Evolutionary conservation across 2,329 filamentous ascomycete species (phyloP).

Genomic region (Penicillium brasilianum): DNA sequence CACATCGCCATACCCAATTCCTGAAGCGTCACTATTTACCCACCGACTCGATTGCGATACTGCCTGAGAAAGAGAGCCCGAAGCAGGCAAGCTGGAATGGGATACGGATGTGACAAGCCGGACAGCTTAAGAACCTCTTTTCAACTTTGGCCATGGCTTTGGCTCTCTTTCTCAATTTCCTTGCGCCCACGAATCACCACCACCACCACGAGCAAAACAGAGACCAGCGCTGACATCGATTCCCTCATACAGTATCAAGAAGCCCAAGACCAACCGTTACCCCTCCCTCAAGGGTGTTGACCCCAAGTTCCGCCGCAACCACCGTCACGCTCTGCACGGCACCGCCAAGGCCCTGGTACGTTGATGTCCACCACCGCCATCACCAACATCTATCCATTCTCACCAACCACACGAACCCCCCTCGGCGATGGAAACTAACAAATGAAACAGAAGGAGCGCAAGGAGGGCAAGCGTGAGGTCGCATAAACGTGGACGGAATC

Average conservation of each 20-base stretch:
- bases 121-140: constrained; percentile 5
- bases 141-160: constrained; percentile 6
- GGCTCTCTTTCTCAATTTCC: constrained; percentile 1
- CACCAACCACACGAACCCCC: background rate
- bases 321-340: constrained; percentile 99
- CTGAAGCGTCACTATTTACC: background rate
- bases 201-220: background rate
- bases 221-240: constrained; percentile 30
- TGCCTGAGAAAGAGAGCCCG: background rate
- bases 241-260: constrained; percentile 82
- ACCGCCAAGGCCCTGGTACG: constrained; percentile 97
- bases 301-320: constrained; percentile 99
- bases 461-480: constrained; percentile 90
- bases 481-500: constrained; percentile 63
- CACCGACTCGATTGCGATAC: constrained; percentile 2
- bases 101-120: constrained; percentile 11
- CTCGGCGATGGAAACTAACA: constrained; percentile 39
- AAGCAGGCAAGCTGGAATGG: constrained; percentile 16
- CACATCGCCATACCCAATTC: constrained; percentile 13
- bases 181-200: background rate
- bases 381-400: background rate
- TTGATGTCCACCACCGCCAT: constrained; percentile 31
- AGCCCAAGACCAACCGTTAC: constrained; percentile 99
- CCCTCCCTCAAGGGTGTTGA: constrained; percentile 98
- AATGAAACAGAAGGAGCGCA: constrained; percentile 83